A percentile compares a stretch with the other conserved stretches of the same genome.
Evolutionary conservation across 2,329 filamentous ascomycete species (phyloP).

Genomic region (Ophiocordyceps sinensis): DNA sequence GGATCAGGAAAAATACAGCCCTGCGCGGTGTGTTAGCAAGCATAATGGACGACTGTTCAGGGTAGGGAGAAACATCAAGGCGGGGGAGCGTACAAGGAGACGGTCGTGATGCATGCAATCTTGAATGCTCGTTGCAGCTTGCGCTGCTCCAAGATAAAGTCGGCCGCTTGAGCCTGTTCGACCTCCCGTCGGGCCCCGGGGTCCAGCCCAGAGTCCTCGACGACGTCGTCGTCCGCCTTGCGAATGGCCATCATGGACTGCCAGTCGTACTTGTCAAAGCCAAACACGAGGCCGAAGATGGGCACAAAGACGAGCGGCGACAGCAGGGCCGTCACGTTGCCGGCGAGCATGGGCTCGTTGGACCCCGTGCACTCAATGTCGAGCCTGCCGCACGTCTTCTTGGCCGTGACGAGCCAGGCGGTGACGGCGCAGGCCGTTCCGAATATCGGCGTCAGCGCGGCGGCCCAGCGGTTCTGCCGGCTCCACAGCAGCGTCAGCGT

Average conservation of each 20-base stretch:
- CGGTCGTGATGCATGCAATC: slow-evolving; percentile 23
- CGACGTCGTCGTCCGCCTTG: slow-evolving; percentile 64
- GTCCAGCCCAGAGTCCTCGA: slow-evolving; percentile 40
- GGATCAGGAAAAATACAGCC: slow-evolving; percentile 57
- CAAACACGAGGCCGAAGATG: slow-evolving; percentile 49
- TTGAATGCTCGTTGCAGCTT: slow-evolving; percentile 39
- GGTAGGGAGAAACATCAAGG: too few relatives aligned
- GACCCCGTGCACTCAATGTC: slow-evolving; percentile 62
- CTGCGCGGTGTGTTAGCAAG: slow-evolving; percentile 3
- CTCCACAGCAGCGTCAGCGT: slow-evolving; percentile 70
- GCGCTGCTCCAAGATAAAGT: slow-evolving; percentile 29
- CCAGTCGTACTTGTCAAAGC: slow-evolving; percentile 68
- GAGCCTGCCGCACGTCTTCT: slow-evolving; percentile 52
- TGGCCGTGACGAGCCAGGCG: slow-evolving; percentile 63
- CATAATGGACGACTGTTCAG: too few relatives aligned
- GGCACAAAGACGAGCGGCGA: slow-evolving; percentile 64
- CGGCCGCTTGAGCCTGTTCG: slow-evolving; percentile 9
- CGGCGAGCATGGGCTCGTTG: slow-evolving; percentile 77
- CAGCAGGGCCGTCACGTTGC: slow-evolving; percentile 71
- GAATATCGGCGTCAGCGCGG: slow-evolving; percentile 50
- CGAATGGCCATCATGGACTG: slow-evolving; percentile 67
- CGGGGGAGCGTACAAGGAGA: slow-evolving; percentile 12
- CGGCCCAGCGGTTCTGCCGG: slow-evolving; percentile 61
- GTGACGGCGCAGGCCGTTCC: slow-evolving; percentile 53
- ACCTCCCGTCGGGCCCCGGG: slow-evolving; percentile 10